Percentiles rank a stretch among this genome's conserved stretches.
Evolutionary conservation across 768 basidiomycete genomes (phyloP).

Genomic region (Sistotremastrum niveocremeum): DNA sequence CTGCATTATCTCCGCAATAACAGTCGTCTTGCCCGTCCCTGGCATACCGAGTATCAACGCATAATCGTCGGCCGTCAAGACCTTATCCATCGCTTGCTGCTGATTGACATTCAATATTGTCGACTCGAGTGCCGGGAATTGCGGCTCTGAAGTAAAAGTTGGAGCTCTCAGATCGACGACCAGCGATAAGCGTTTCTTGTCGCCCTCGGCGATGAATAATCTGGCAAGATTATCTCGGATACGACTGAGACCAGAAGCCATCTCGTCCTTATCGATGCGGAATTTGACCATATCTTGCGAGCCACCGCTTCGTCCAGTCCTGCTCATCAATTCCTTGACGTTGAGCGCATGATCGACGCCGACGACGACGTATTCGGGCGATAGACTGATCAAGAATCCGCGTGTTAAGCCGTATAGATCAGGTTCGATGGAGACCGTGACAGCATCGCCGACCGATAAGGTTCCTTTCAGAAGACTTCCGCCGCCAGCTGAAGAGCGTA

Average conservation of each 20-base stretch:
- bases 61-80: conserved; percentile 74
- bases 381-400: conserved; percentile 70
- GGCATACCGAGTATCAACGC: conserved; percentile 95
- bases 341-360: conserved; percentile 77
- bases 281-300: conserved; percentile 35
- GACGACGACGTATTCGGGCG: conserved; percentile 47
- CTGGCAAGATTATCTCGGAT: conserved; percentile 85
- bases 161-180: conserved; percentile 75
- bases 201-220: conserved; percentile 72
- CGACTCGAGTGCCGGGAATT: background rate
- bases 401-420: conserved; percentile 70
- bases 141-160: conserved; percentile 32
- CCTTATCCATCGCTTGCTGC: conserved; percentile 53
- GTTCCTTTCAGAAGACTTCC: conserved; percentile 58
- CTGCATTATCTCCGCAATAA: conserved; percentile 79
- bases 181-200: conserved; percentile 49
- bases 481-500: conserved; percentile 12
- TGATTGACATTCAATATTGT: conserved; percentile 59
- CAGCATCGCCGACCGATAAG: conserved; percentile 65
- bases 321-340: conserved; percentile 30
- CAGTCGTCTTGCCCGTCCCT: conserved; percentile 95
- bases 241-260: conserved; percentile 73
- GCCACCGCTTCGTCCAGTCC: conserved; percentile 27
- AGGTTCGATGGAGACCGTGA: conserved; percentile 81
- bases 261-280: conserved; percentile 89